Evolutionary conservation across 169 alveolate genomes (phyloP).

Genomic region (Eimeria praecox): DNA sequence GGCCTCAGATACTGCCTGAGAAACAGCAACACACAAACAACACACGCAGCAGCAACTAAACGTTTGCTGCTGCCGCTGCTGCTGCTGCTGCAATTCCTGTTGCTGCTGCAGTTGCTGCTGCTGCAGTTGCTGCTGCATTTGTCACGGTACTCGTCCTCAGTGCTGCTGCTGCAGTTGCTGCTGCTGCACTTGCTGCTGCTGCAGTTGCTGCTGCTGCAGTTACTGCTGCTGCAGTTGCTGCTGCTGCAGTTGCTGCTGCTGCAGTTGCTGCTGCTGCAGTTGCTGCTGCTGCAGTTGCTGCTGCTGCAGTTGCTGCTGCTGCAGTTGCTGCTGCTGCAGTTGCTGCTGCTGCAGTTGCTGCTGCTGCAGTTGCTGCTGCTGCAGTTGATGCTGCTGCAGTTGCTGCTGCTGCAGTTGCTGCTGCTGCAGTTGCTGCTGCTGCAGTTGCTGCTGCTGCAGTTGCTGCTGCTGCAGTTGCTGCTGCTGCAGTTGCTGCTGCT

Average conservation of each 20-base stretch:
- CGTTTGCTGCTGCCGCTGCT: not conserved
- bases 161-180: not conserved
- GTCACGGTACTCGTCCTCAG: too few species aligned
- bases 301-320: not conserved
- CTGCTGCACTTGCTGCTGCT: not conserved
- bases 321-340: constrained; percentile 4
- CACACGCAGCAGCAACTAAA: not conserved
- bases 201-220: not conserved
- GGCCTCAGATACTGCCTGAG: constrained; percentile 17
- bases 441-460: not conserved
- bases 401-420: not conserved
- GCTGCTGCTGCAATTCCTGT: not conserved
- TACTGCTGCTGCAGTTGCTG: not conserved
- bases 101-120: not conserved
- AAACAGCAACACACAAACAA: not conserved
- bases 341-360: not conserved
- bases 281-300: not conserved
- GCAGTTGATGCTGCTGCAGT: not conserved
- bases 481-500: not conserved
- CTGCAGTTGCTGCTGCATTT: not conserved
- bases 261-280: not conserved
- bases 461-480: not conserved
- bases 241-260: not conserved
- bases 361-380: not conserved
- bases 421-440: not conserved